phyloP scores from a whole-genome alignment of 139 green algal species.

The Ostreobium quekettii region DNA sequence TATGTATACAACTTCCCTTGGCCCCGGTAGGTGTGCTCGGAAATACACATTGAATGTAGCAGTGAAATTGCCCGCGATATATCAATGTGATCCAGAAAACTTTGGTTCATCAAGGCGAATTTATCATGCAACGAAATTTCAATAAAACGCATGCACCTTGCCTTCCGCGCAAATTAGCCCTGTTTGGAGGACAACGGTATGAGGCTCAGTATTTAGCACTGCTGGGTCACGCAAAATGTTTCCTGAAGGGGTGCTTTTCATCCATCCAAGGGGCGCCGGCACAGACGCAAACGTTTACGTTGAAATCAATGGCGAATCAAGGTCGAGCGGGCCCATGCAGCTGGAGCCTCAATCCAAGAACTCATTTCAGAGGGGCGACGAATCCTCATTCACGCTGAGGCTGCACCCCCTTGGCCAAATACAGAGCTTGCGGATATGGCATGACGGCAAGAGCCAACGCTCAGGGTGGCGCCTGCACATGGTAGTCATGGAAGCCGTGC shows the following conservation, averaged over 20 bases:
- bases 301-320: not conserved
- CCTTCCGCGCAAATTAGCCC: too few species aligned
- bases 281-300: slow-evolving; percentile 39
- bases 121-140: not conserved
- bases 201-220: too few species aligned
- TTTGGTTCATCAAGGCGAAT: not conserved
- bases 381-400: slow-evolving; percentile 23
- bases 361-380: slow-evolving; percentile 32
- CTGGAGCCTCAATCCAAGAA: slow-evolving; percentile 10
- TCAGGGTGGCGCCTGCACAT: not conserved
- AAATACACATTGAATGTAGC: too few species aligned
- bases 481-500: not conserved
- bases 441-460: not conserved
- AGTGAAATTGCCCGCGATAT: too few species aligned
- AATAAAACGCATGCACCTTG: not conserved
- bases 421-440: not conserved
- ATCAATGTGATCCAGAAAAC: too few species aligned
- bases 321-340: not conserved
- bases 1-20: too few species aligned
- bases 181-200: too few species aligned
- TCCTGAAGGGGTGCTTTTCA: too few species aligned
- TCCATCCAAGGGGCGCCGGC: slow-evolving; percentile 31
- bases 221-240: too few species aligned
- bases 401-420: not conserved
- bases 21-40: too few species aligned